These are phyloP conservation scores for Nigrospora osmanthi DNA, from an alignment of 2,329 filamentous ascomycete genomes.

Conservation along the genomic window DNA sequence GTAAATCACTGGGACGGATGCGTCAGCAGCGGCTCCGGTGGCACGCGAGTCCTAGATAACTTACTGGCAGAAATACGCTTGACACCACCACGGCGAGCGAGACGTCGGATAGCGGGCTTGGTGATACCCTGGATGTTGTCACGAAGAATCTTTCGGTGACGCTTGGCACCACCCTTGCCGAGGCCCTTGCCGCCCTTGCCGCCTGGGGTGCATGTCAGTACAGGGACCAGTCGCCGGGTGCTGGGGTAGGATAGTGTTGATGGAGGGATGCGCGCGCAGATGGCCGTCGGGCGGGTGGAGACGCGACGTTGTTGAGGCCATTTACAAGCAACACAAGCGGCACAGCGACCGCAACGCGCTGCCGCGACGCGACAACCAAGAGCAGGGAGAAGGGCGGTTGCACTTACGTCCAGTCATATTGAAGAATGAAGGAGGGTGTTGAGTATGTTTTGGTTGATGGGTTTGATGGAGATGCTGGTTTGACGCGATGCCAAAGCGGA, in stretches of 20 bases:
- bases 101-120: conserved; percentile 97
- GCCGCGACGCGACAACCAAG: conserved; percentile 9
- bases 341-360: background rate
- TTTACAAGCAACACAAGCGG: too few relatives aligned
- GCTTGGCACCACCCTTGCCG: conserved; percentile 97
- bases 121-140: conserved; percentile 99
- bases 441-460: conserved; percentile 10
- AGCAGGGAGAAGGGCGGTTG: conserved; percentile 9
- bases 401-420: conserved; percentile 70
- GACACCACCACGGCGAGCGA: conserved; percentile 97
- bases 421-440: conserved; percentile 24
- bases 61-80: conserved; percentile 98
- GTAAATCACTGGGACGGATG: conserved; percentile 57
- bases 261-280: too few relatives aligned
- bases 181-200: conserved; percentile 97
- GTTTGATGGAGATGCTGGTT: conserved; percentile 20
- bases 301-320: background rate
- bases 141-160: conserved; percentile 97
- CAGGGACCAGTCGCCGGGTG: too few relatives aligned
- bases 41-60: conserved; percentile 18
- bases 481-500: conserved; percentile 13
- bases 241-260: too few relatives aligned
- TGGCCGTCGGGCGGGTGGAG: background rate
- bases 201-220: conserved; percentile 52
- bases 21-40: conserved; percentile 6